These are phyloP conservation scores for Oryza glaberrima DNA, from an alignment of 176 grass and related monocot species.

Conservation along the genomic window DNA sequence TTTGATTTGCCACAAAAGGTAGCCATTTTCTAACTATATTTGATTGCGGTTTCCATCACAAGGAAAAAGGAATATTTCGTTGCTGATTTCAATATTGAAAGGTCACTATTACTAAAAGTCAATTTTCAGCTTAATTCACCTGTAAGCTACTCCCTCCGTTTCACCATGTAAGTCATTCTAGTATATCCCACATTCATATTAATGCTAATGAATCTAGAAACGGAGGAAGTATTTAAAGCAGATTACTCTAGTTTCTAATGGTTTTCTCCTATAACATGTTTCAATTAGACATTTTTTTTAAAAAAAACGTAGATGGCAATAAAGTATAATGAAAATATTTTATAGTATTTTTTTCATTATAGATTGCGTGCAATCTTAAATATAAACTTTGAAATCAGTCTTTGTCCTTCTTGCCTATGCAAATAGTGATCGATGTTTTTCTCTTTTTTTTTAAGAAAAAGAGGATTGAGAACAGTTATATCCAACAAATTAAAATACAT, in stretches of 20 bases:
- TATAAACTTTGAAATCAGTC: neutral
- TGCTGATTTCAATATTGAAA: neutral
- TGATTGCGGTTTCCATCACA: neutral
- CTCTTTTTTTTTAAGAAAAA: too few species aligned
- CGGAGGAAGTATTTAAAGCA: neutral
- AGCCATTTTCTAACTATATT: neutral
- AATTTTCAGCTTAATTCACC: neutral
- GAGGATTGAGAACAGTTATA: too few species aligned
- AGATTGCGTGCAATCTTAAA: neutral
- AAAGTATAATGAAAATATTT: neutral
- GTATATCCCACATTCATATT: too few species aligned
- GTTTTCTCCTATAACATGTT: neutral
- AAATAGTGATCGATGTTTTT: neutral
- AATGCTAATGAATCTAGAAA: too few species aligned
- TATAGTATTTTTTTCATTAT: neutral
- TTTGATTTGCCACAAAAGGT: constrained; percentile 10
- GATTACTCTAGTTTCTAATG: neutral
- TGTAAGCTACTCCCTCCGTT: neutral
- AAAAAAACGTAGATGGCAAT: neutral
- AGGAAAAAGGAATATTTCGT: neutral
- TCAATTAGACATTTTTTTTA: too few species aligned
- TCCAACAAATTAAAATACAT: neutral
- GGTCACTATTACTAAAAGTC: neutral
- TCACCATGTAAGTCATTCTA: too few species aligned
- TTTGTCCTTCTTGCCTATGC: neutral